Percentiles rank a stretch among this genome's conserved stretches.
phyloP scores from a whole-genome alignment of 139 green algal species.

The Axilococcus clingmanii region DNA sequence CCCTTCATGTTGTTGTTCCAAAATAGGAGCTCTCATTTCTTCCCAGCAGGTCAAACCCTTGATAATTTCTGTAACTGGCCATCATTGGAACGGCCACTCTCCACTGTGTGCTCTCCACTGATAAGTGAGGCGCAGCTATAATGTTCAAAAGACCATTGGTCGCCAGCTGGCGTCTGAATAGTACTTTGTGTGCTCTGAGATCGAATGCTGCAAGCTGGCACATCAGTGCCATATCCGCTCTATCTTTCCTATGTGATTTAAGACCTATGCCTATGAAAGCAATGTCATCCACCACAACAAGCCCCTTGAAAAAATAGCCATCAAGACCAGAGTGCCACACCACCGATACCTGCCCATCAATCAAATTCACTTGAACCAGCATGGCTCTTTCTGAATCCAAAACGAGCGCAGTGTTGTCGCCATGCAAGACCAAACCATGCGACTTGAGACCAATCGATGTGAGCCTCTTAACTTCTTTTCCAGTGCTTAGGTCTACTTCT shows the following conservation, averaged over 20 bases:
- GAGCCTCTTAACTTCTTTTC: slow-evolving; percentile 11
- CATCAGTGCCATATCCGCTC: slow-evolving; percentile 3
- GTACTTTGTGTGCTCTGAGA: slow-evolving; percentile 30
- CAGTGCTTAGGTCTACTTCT: slow-evolving; percentile 28
- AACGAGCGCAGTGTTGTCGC: slow-evolving; percentile 28
- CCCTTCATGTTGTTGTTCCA: no score
- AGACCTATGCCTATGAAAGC: slow-evolving; percentile 64
- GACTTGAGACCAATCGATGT: slow-evolving; percentile 39
- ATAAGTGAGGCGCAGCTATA: slow-evolving; percentile 54
- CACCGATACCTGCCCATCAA: not conserved
- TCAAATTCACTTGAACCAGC: slow-evolving; percentile 27
- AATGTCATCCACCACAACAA: slow-evolving; percentile 59
- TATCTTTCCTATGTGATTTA: slow-evolving; percentile 8
- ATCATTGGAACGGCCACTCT: not conserved
- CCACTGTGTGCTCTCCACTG: slow-evolving; percentile 16
- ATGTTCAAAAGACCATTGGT: slow-evolving; percentile 67
- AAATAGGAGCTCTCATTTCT: no score
- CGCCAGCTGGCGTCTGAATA: slow-evolving; percentile 50
- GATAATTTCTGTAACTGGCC: no score
- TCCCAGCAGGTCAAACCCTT: no score
- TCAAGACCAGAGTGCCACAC: slow-evolving; percentile 19
- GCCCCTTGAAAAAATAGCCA: slow-evolving; percentile 57
- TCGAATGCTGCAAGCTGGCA: slow-evolving; percentile 54
- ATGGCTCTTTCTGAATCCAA: slow-evolving; percentile 45
- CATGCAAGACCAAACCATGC: slow-evolving; percentile 48